phyloP scores from a whole-genome alignment of 768 basidiomycete species.

The Vararia minispora region DNA sequence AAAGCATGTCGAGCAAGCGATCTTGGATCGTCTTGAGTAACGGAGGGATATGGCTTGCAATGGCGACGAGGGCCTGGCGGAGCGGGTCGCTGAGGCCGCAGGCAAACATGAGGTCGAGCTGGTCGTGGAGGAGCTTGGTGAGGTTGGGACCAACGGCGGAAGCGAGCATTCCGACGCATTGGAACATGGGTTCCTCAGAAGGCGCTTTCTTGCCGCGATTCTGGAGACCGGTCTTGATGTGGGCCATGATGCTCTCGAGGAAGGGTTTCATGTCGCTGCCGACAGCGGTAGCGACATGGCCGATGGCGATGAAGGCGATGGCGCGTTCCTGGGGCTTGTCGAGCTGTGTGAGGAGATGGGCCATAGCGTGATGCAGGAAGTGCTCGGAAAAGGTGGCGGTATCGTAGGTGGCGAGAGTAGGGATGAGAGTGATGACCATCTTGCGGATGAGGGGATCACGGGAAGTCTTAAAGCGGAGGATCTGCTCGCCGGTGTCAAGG shows the following conservation, averaged over 20 bases:
- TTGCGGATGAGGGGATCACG: constrained; percentile 82
- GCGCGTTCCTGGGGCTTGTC: constrained; percentile 84
- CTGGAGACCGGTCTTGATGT: constrained; percentile 84
- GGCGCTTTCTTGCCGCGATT: constrained; percentile 83
- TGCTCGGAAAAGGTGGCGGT: constrained; percentile 85
- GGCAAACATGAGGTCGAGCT: constrained; percentile 92
- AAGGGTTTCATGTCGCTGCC: constrained; percentile 94
- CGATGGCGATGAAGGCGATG: constrained; percentile 92
- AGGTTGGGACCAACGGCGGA: constrained; percentile 92
- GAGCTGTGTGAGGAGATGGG: constrained; percentile 75
- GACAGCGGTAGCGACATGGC: constrained; percentile 86
- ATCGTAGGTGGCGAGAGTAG: constrained; percentile 89
- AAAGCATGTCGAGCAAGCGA: constrained; percentile 63
- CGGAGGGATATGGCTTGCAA: constrained; percentile 82
- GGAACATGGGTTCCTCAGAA: constrained; percentile 91
- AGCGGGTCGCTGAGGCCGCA: constrained; percentile 89
- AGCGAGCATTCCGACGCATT: constrained; percentile 95
- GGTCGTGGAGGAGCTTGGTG: constrained; percentile 91
- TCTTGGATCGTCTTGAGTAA: constrained; percentile 89
- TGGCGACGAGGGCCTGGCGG: constrained; percentile 71
- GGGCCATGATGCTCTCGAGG: constrained; percentile 80
- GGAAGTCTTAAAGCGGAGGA: constrained; percentile 79
- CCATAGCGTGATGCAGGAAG: constrained; percentile 91
- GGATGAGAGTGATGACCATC: constrained; percentile 93
- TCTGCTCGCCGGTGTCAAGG: constrained; percentile 78